A percentile compares a stretch with the other conserved stretches of the same genome.
phyloP scores from a whole-genome alignment of 2,329 filamentous ascomycete species.

The Aspergillus japonicus region DNA sequence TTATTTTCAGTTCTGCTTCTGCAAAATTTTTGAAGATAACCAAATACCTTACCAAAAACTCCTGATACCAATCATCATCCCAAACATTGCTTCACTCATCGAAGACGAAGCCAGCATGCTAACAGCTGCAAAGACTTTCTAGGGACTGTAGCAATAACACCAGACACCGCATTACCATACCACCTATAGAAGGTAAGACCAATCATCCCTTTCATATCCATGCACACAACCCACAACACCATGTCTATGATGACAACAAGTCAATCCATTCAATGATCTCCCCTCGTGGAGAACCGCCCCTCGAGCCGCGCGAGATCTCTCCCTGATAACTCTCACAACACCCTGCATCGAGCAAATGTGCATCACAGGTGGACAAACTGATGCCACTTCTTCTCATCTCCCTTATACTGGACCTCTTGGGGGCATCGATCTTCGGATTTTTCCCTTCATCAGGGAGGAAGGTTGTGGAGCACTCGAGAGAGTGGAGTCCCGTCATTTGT shows the following conservation, averaged over 20 bases:
- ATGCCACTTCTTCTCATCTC: slow-evolving; percentile 34
- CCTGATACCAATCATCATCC: slow-evolving; percentile 40
- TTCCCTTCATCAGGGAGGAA: slow-evolving; percentile 35
- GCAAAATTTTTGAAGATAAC: slow-evolving; percentile 58
- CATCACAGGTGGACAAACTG: slow-evolving; percentile 22
- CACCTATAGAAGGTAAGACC: slow-evolving; percentile 24
- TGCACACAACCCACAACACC: slow-evolving; percentile 10
- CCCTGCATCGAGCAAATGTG: slow-evolving; percentile 18
- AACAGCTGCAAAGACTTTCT: slow-evolving; percentile 14
- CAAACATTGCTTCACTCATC: slow-evolving; percentile 13
- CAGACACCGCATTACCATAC: background rate
- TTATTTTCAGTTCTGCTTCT: slow-evolving; percentile 63
- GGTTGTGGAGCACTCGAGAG: slow-evolving; percentile 43
- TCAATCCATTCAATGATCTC: slow-evolving; percentile 63
- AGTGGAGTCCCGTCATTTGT: slow-evolving; percentile 24
- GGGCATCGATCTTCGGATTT: slow-evolving; percentile 12
- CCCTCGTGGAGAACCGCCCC: slow-evolving; percentile 37
- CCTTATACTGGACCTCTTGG: slow-evolving; percentile 46
- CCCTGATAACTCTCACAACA: background rate
- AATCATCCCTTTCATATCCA: slow-evolving; percentile 15
- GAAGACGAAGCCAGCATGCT: slow-evolving; percentile 9
- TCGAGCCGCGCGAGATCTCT: slow-evolving; percentile 22
- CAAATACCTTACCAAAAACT: slow-evolving; percentile 58
- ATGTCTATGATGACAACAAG: slow-evolving; percentile 58
- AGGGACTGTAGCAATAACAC: slow-evolving; percentile 6